Conservation (phyloP, 2,329 filamentous ascomycete species). For the Botrytis squamosa region DNA sequence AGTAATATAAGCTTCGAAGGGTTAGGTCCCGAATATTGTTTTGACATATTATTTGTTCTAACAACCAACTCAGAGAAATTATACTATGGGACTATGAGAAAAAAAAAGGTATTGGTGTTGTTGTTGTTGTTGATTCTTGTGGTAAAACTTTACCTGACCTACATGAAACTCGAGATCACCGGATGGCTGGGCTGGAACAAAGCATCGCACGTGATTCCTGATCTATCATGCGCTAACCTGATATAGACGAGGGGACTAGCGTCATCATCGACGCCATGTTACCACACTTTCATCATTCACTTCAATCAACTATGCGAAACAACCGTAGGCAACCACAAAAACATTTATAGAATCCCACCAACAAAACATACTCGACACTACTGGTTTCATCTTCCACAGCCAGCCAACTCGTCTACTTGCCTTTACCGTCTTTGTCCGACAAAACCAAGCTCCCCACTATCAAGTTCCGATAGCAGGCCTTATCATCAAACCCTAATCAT, state of each 20-base stretch:
- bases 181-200: background rate
- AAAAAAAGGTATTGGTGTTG: background rate
- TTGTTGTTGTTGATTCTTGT: background rate
- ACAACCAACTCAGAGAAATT: background rate
- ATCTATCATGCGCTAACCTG: slow-evolving; percentile 2
- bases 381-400: background rate
- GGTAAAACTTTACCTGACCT: background rate
- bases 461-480: slow-evolving; percentile 10
- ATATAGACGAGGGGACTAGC: slow-evolving; percentile 22
- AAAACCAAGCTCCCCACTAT: slow-evolving; percentile 32
- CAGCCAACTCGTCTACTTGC: background rate
- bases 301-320: slow-evolving; percentile 22
- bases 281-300: slow-evolving; percentile 30
- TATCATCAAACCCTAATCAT: slow-evolving; percentile 17
- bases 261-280: slow-evolving; percentile 25
- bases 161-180: background rate
- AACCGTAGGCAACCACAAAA: slow-evolving; percentile 28
- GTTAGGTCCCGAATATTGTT: slow-evolving; percentile 35
- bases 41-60: slow-evolving; percentile 20
- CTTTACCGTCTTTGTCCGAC: slow-evolving; percentile 24
- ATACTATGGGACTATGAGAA: background rate
- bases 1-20: slow-evolving; percentile 35
- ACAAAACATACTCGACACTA: slow-evolving; percentile 2
- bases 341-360: background rate
- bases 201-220: background rate